Base-by-base conservation (phyloP, 169 alveolate genomes). In the Cryptosporidium parvum region DNA sequence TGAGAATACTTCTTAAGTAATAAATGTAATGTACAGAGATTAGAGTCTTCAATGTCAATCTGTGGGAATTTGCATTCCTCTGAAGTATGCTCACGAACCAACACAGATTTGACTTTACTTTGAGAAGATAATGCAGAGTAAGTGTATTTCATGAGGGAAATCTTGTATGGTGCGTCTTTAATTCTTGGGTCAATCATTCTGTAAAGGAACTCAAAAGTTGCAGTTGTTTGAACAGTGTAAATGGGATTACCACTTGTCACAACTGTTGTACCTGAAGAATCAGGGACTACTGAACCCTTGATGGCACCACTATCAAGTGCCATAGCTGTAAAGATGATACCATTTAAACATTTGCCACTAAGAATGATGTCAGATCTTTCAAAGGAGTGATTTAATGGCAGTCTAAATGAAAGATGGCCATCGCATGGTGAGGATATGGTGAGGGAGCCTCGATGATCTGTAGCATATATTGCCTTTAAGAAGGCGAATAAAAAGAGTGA, bases 281-380 rank as follows among this genome's bases (percentile, higher is more conserved):
- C 69, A 51, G 85, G 31, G 33, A 48, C 8, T 3, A 35, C 69
- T 31, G 44, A 26, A 6, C 85, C 85, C 16, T 16, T 51, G 48
- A 71, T 44, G 5, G 1, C 0, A 29, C 86, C 86, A 14, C 6
- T 9, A 6, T 39, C 62, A 29, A 73, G 72, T 33, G 86, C 26
- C 56, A 73, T 12, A 4, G 45, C 42, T 35, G 86, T 59, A 58
- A 73, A 73, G 2, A 44, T 9, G 16, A 53, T 14, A 16, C 70
- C 70, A 73, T 73, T 51, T 3, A 6, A 0, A 58, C 86, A 73
- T 18, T 16, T 26, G 9, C 86, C 86, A 29, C 56, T 53, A 31
- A 73, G 52, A 9, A 73, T 23, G 5, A 73, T 56, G 56, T 73
- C 71, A n/a, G 86, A 73, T 53, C 69, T 53, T n/a, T 26, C 56